Conservation (phyloP, 2,329 filamentous ascomycete genomes). For the Xylaria sp. region DNA sequence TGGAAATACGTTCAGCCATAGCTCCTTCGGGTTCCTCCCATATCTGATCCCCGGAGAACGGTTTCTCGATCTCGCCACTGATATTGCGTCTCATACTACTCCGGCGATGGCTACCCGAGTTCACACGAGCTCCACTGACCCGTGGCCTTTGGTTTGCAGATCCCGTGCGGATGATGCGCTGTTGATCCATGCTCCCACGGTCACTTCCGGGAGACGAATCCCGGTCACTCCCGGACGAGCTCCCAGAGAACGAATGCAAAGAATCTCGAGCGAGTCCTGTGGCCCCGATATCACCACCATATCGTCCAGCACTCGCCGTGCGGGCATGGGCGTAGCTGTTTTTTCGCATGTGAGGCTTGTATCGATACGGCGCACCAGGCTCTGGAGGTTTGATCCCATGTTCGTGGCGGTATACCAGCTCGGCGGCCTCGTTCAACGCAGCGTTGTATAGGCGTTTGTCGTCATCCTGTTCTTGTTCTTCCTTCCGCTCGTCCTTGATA, state of each 20-base stretch:
- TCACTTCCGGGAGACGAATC: constrained; percentile 50
- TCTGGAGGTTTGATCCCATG: constrained; percentile 65
- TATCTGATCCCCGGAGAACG: constrained; percentile 82
- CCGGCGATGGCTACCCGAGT: constrained; percentile 62
- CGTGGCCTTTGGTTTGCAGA: constrained; percentile 58
- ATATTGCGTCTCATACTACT: constrained; percentile 76
- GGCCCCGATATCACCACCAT: constrained; percentile 59
- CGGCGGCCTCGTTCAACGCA: constrained; percentile 80
- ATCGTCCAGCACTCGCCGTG: constrained; percentile 66
- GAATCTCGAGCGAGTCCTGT: constrained; percentile 60
- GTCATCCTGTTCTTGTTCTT: constrained; percentile 61
- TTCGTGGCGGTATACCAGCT: constrained; percentile 81
- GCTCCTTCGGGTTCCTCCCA: constrained; percentile 84
- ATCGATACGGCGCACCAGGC: constrained; percentile 73
- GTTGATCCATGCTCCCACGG: constrained; percentile 51
- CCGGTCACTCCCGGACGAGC: constrained; percentile 62
- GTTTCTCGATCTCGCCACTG: constrained; percentile 73
- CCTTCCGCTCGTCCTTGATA: constrained; percentile 54
- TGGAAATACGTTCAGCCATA: constrained; percentile 47
- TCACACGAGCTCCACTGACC: constrained; percentile 53
- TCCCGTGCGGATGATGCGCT: constrained; percentile 43
- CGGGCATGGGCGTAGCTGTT: constrained; percentile 77
- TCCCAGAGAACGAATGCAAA: constrained; percentile 62
- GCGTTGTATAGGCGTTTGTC: constrained; percentile 73
- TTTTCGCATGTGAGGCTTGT: constrained; percentile 75